These are phyloP conservation scores for Tricholoma matsutake DNA, from an alignment of 768 basidiomycete species.

Conservation along the genomic window DNA sequence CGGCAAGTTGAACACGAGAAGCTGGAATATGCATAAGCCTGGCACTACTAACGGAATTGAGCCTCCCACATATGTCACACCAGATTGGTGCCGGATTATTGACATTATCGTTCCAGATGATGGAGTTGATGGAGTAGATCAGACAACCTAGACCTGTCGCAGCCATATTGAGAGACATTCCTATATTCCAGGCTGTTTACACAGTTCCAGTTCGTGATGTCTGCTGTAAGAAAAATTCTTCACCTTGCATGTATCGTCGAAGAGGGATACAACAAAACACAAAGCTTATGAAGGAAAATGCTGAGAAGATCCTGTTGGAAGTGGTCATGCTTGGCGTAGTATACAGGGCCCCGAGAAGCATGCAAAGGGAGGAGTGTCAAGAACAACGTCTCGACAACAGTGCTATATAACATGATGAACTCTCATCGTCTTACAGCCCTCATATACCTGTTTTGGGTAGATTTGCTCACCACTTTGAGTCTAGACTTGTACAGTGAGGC, in stretches of 20 bases:
- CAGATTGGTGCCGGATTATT: slow-evolving; percentile 30
- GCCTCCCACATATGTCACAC: slow-evolving; percentile 27
- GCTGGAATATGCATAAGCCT: not conserved
- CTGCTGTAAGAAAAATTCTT: not conserved
- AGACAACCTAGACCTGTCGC: slow-evolving; percentile 45
- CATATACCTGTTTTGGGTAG: too few species aligned
- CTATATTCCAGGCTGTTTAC: slow-evolving; percentile 43
- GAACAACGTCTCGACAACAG: too few species aligned
- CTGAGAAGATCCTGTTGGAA: not conserved
- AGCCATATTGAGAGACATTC: slow-evolving; percentile 49
- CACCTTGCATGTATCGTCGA: not conserved
- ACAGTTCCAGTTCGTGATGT: not conserved
- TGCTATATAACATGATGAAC: too few species aligned
- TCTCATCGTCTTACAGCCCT: too few species aligned
- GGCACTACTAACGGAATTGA: not conserved
- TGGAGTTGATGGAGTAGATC: slow-evolving; percentile 41
- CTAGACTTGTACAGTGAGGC: too few species aligned
- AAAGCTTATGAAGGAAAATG: not conserved
- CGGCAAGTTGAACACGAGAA: not conserved
- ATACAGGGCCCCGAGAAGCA: too few species aligned
- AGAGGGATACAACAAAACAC: not conserved
- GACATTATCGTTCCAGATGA: slow-evolving; percentile 47
- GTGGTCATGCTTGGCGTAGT: not conserved
- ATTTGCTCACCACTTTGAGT: too few species aligned
- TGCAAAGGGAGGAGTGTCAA: too few species aligned